Conservation (phyloP, 352 stramenopile genomes). For the Globisporangium spinosum region DNA sequence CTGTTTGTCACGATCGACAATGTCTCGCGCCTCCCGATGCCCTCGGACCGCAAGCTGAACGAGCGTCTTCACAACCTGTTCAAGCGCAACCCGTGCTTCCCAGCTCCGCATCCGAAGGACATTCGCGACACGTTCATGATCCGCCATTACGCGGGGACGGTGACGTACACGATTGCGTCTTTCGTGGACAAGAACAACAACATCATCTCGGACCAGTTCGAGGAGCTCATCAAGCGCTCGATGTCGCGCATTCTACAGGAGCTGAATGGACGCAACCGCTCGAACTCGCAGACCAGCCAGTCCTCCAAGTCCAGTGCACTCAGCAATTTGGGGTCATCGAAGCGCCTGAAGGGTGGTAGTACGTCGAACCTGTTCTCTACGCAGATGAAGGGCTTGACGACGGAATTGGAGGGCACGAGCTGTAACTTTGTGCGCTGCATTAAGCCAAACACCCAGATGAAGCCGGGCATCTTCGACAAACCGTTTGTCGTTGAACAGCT, state of each 20-base stretch:
- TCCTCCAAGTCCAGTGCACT: conserved; percentile 54
- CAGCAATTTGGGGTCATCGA: conserved; percentile 32
- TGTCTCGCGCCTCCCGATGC: conserved; percentile 73
- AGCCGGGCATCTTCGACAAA: conserved; percentile 74
- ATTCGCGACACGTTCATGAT: conserved; percentile 84
- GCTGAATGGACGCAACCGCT: conserved; percentile 47
- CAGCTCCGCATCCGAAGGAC: conserved; percentile 82
- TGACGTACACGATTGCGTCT: conserved; percentile 81
- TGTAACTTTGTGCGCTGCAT: conserved; percentile 95
- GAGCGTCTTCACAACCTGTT: conserved; percentile 80
- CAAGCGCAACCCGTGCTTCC: conserved; percentile 81
- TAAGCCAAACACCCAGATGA: conserved; percentile 95
- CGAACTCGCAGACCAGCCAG: conserved; percentile 38
- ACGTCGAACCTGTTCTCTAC: conserved; percentile 73
- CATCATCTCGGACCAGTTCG: conserved; percentile 87
- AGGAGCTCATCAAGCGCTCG: conserved; percentile 81
- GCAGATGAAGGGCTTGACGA: conserved; percentile 84
- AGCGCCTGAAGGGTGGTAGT: conserved; percentile 63
- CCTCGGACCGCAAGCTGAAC: conserved; percentile 87
- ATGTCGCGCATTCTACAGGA: conserved; percentile 70
- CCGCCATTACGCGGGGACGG: conserved; percentile 77
- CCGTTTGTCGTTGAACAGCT: conserved; percentile 76
- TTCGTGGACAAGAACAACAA: conserved; percentile 92
- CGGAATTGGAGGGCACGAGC: conserved; percentile 79
- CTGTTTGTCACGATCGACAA: conserved; percentile 87